These are phyloP conservation scores for Primulina eburnea DNA, from an alignment of 257 asterid species.

Conservation along the genomic window DNA sequence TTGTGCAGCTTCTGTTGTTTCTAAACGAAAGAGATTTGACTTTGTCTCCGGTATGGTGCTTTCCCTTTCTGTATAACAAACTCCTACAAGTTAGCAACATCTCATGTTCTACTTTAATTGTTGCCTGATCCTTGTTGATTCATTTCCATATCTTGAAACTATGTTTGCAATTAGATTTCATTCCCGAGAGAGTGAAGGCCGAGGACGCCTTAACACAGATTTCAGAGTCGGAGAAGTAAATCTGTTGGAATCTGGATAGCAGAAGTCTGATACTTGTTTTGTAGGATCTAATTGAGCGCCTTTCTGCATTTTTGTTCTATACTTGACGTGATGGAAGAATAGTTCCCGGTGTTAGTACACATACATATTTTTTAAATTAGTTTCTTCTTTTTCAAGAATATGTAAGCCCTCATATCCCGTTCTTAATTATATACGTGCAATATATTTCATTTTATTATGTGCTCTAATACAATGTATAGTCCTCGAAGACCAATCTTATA, in stretches of 20 bases:
- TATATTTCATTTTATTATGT: neutral
- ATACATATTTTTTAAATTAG: neutral
- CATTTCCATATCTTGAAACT: neutral
- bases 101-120: neutral
- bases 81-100: neutral
- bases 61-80: neutral
- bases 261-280: neutral
- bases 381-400: neutral
- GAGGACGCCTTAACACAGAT: neutral
- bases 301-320: neutral
- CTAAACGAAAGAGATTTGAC: neutral
- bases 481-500: neutral
- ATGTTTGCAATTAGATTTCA: neutral
- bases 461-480: neutral
- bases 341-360: neutral
- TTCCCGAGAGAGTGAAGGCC: neutral
- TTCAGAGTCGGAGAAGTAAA: neutral
- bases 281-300: neutral
- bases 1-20: neutral
- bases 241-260: neutral
- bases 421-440: too few species aligned
- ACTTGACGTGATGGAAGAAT: neutral
- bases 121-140: too few species aligned
- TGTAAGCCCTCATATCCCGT: too few species aligned
- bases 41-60: neutral